Conservation (phyloP, 1,284 basidiomycete genomes). For the Calocybe gambosa region DNA sequence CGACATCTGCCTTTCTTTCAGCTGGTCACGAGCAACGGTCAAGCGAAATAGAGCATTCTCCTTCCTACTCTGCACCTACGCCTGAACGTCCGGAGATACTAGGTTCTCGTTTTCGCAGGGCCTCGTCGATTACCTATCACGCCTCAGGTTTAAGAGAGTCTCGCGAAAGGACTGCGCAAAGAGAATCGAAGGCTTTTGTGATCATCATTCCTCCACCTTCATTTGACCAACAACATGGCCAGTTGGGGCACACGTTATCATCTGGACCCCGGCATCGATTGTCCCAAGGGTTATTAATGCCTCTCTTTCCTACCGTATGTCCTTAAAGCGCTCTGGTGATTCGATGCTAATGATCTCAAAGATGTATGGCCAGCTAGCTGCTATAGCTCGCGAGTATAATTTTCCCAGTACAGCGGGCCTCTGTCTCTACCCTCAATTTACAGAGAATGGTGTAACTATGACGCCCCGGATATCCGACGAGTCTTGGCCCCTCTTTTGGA, state of each 20-base stretch:
- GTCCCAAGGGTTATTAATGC: slow-evolving; percentile 66
- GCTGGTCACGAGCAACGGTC: slow-evolving; percentile 20
- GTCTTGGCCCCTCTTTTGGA: slow-evolving; percentile 68
- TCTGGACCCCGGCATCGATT: slow-evolving; percentile 55
- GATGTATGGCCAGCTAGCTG: slow-evolving; percentile 69
- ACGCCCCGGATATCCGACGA: slow-evolving; percentile 74
- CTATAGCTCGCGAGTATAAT: slow-evolving; percentile 74
- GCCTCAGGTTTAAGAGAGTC: slow-evolving; percentile 44
- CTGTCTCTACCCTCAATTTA: slow-evolving; percentile 65
- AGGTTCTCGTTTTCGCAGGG: slow-evolving; percentile 36
- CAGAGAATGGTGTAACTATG: slow-evolving; percentile 46
- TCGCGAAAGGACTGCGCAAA: slow-evolving; percentile 39
- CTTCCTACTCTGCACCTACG: slow-evolving; percentile 9
- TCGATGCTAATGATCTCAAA: slow-evolving; percentile 22
- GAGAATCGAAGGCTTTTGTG: slow-evolving; percentile 52
- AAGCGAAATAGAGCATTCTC: slow-evolving; percentile 18
- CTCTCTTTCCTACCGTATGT: slow-evolving; percentile 65
- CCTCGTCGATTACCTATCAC: slow-evolving; percentile 53
- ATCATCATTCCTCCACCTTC: slow-evolving; percentile 62
- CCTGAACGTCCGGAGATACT: slow-evolving; percentile 28
- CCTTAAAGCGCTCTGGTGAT: not conserved
- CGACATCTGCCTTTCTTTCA: slow-evolving; percentile 18
- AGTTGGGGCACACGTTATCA: slow-evolving; percentile 53
- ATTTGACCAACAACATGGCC: slow-evolving; percentile 54
- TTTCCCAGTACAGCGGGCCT: slow-evolving; percentile 70